These are phyloP conservation scores for Mycena maculata DNA, from an alignment of 768 basidiomycete genomes.

Conservation along the genomic window DNA sequence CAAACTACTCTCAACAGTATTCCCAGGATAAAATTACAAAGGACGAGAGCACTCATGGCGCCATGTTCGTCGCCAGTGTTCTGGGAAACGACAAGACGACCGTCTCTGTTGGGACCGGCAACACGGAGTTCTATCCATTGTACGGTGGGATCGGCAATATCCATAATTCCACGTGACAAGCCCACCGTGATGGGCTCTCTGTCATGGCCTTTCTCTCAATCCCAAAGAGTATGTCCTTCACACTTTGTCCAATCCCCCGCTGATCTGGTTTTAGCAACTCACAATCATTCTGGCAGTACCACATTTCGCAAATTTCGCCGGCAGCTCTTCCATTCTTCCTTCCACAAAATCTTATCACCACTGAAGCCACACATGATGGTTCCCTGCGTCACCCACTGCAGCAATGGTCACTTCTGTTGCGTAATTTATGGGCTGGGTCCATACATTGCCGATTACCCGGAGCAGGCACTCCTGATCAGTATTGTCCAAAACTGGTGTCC, in stretches of 20 bases:
- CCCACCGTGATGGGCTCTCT: constrained; percentile 1
- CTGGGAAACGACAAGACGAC: constrained; percentile 40
- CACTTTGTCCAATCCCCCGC: background rate
- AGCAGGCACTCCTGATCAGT: constrained; percentile 37
- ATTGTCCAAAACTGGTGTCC: constrained; percentile 44
- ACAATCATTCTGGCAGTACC: constrained; percentile 16
- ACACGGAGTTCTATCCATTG: constrained; percentile 38
- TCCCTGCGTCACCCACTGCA: constrained; percentile 30
- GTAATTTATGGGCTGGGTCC: constrained; percentile 38
- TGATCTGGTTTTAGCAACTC: constrained; percentile 7
- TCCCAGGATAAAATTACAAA: constrained; percentile 29
- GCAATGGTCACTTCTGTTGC: constrained; percentile 34
- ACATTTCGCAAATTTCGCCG: constrained; percentile 35
- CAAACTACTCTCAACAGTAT: background rate
- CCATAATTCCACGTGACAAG: constrained; percentile 25
- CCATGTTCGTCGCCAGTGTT: constrained; percentile 34
- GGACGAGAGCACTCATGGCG: constrained; percentile 24
- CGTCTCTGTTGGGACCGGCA: constrained; percentile 34
- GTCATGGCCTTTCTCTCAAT: constrained; percentile 26
- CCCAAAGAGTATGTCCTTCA: constrained; percentile 29
- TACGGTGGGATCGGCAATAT: constrained; percentile 36
- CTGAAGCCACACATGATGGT: constrained; percentile 33
- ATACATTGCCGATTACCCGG: constrained; percentile 45
- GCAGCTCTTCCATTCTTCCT: constrained; percentile 38
- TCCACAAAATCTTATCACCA: constrained; percentile 27